Evolutionary conservation across 2,329 filamentous ascomycete species (phyloP), one percentile per base, ranked within the genome.

Genomic region (Hypomyces rosellus): DNA sequence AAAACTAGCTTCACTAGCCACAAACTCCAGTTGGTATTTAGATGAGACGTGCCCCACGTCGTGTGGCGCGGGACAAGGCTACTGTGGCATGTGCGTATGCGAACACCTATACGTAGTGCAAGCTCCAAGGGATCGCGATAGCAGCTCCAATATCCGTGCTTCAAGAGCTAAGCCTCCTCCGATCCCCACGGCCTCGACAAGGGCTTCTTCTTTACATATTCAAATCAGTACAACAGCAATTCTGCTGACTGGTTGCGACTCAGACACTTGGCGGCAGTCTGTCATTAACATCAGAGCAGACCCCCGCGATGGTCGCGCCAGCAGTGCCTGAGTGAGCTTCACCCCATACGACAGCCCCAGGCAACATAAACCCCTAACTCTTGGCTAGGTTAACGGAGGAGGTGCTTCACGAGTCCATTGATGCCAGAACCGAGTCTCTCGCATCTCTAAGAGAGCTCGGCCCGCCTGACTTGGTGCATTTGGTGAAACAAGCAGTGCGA

Each of bases 381-480:
- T 48, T 16, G 9, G 18, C 30, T 56, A 97, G 93, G 72, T 85
- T 99, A 63, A 92, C 91, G 62, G 93, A 99, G 74, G 90, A 96
- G 71, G 82, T 93, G 57, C 80, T 95, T 55, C 87, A 95, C 65
- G 89, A 95, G 61, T 89, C 92, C 47, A 86, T 96, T 68, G 91
- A 96, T 65, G 85, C 90, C 61, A 86, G 93, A 68, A 95, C 92
- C 60, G 93, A 99, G 65, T 88, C 88, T 40, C 80, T 99, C 37
- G 79, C 86, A 59, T 82, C 84, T 44, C 78, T 99, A 56, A 87
- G 93, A 64, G 93, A 99, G 77, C 81, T 99, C 51, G 93, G 93
- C 39, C 93, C 93, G 22, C 93, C 93, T 48, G 93, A 99, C 70
- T 80, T 99, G 25, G 92, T 97, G 37, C 93, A 99, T 71, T 80